Evolutionary conservation across 345 rosid species (phyloP).

Genomic region (Salix arbutifolia): DNA sequence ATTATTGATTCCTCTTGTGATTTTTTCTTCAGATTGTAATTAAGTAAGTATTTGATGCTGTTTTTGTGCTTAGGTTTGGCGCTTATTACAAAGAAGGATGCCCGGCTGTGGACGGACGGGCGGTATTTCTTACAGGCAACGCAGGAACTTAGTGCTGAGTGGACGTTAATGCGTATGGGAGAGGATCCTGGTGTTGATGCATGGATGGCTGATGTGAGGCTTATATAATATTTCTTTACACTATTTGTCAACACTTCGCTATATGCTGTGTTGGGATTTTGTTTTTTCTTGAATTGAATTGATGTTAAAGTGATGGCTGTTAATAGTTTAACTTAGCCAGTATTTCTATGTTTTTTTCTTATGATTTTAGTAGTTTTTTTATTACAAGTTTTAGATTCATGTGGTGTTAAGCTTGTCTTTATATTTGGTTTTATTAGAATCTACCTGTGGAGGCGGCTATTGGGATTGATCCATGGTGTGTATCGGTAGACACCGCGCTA

Average conservation of each 20-base stretch:
- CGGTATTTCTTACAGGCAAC: constrained; percentile 88
- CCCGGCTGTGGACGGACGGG: constrained; percentile 89
- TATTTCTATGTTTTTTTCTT: too few relatives aligned
- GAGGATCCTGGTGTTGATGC: constrained; percentile 78
- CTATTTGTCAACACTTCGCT: background rate
- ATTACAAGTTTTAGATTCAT: too few relatives aligned
- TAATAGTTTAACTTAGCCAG: too few relatives aligned
- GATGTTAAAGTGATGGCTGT: too few relatives aligned
- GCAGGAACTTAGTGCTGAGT: constrained; percentile 68
- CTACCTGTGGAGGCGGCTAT: constrained; percentile 58
- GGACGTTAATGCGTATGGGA: constrained; percentile 90
- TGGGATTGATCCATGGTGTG: constrained; percentile 87
- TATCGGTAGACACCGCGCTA: constrained; percentile 74
- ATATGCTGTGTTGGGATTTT: too few relatives aligned
- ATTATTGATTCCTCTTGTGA: background rate
- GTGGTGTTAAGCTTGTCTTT: background rate
- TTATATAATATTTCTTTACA: background rate
- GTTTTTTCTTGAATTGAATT: too few relatives aligned
- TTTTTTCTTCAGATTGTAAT: background rate
- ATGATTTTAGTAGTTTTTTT: too few relatives aligned
- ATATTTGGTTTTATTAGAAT: constrained; percentile 45
- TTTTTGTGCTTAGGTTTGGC: constrained; percentile 61
- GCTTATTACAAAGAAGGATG: constrained; percentile 66
- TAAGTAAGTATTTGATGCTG: background rate
- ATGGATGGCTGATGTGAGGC: constrained; percentile 82